Evolutionary conservation across 805 yeast species (phyloP).

Genomic region (Metschnikowia amazonensis): DNA sequence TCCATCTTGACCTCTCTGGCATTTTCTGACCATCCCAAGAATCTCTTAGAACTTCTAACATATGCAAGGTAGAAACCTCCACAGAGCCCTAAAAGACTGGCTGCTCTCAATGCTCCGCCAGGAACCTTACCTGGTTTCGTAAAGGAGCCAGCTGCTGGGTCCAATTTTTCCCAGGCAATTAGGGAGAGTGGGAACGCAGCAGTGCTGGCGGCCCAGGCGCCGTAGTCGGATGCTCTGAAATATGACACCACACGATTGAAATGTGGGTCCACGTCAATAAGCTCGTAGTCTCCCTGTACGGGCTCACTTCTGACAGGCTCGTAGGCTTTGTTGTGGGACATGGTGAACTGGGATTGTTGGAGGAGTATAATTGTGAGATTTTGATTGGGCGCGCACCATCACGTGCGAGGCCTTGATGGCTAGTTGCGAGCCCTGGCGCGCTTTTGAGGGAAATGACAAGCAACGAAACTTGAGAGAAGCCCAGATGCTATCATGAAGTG

Average conservation of each 20-base stretch:
- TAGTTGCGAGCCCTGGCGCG: neutral
- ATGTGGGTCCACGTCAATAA: constrained; percentile 77
- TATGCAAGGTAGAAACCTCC: constrained; percentile 78
- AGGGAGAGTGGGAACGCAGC: constrained; percentile 41
- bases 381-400: constrained; percentile 32
- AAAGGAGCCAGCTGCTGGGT: constrained; percentile 40
- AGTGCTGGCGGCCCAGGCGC: constrained; percentile 41
- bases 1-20: constrained; percentile 65
- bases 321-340: constrained; percentile 39
- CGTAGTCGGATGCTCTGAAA: constrained; percentile 66
- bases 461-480: too few species aligned
- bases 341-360: constrained; percentile 12
- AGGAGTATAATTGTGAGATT: constrained; percentile 11
- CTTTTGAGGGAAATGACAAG: too few species aligned
- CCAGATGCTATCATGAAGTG: too few species aligned
- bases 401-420: constrained; percentile 10
- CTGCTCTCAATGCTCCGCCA: constrained; percentile 53
- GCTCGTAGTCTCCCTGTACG: constrained; percentile 34
- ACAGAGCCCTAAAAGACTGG: constrained; percentile 56
- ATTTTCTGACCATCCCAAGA: constrained; percentile 77
- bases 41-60: constrained; percentile 62
- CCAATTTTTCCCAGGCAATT: constrained; percentile 41
- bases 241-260: constrained; percentile 68
- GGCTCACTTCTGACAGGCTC: constrained; percentile 37
- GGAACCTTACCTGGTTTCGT: constrained; percentile 50